Evolutionary conservation across 2,329 filamentous ascomycete genomes (phyloP), one percentile per base, ranked within the genome.

Genomic region (Onygena corvina): DNA sequence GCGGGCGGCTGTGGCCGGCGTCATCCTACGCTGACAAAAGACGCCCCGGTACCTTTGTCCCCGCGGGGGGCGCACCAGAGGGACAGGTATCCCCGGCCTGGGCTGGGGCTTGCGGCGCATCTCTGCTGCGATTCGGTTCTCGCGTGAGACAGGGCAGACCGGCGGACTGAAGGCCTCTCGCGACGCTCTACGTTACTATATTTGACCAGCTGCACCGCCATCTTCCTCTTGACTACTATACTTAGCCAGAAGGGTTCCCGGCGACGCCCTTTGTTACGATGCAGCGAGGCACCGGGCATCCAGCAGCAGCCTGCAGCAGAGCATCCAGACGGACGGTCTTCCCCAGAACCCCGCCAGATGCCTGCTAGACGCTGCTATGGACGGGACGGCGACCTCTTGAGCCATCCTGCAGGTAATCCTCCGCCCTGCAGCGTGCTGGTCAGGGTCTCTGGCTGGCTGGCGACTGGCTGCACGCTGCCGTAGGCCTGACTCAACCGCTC

Each of bases 11-110:
- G 36, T 40, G 36, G 9, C 36, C 36, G 36, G 36, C 36, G 36
- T 23, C 18, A 23, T 40, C 7, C n/a, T n/a, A n/a, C n/a, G 36
- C 36, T 40, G 36, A 40, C 36, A 40, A 40, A 40, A 40, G 18
- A 21, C 14, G 21, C 18, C 36, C 34, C 18, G 36, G 36, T 40
- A 40, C 36, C 25, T 40, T 21, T n/a, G n/a, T 18, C 18, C 18
- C 18, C 36, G 36, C 36, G 36, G 9, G 36, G 36, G n/a, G 3
- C 20, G 18, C 36, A 40, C 36, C 36, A 40, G 20, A 23, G 8
- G 11, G 4, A 21, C 11, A 40, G n/a, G 36, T 40, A 21, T 12
- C 36, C 18, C 36, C 4, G 3, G 18, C 8, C 36, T 21, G n/a
- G n/a, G 18, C 36, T 12, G n/a, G 36, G 18, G 14, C 11, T 40